A percentile compares a stretch with the other conserved stretches of the same genome.
These are phyloP conservation scores for Dendrobium officinale DNA, from an alignment of 106 monocot genomes.

Conservation along the genomic window DNA sequence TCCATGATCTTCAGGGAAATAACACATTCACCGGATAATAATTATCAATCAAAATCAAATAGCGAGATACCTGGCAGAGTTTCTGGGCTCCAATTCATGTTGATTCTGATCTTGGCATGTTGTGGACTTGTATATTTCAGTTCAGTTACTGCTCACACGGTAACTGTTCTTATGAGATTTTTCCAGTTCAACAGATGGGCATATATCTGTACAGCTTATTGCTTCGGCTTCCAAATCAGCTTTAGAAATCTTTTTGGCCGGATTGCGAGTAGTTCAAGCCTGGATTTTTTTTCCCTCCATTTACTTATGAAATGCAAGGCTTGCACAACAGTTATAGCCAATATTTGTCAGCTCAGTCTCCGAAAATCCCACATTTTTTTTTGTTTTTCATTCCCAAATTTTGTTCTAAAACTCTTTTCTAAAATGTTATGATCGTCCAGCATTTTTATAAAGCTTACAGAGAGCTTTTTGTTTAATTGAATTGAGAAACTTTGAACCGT, in stretches of 20 bases:
- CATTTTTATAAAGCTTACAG: not conserved
- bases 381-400: not conserved
- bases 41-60: too few species aligned
- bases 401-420: not conserved
- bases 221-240: not conserved
- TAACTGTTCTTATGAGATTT: not conserved
- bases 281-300: not conserved
- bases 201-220: constrained; percentile 1
- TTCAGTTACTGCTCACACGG: too few species aligned
- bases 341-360: not conserved
- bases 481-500: not conserved
- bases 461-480: not conserved
- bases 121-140: not conserved
- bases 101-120: not conserved
- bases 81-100: not conserved
- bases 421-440: not conserved
- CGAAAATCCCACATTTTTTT: not conserved
- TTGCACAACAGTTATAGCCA: not conserved
- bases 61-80: not conserved
- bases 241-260: not conserved
- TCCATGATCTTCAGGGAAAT: not conserved
- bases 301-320: not conserved
- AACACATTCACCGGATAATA: not conserved
- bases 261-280: not conserved
- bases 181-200: not conserved